A percentile compares a stretch with the other conserved stretches of the same genome.
Evolutionary conservation across 805 yeast species (phyloP).

Genomic region (Vanderwaltozyma tropicalis): DNA sequence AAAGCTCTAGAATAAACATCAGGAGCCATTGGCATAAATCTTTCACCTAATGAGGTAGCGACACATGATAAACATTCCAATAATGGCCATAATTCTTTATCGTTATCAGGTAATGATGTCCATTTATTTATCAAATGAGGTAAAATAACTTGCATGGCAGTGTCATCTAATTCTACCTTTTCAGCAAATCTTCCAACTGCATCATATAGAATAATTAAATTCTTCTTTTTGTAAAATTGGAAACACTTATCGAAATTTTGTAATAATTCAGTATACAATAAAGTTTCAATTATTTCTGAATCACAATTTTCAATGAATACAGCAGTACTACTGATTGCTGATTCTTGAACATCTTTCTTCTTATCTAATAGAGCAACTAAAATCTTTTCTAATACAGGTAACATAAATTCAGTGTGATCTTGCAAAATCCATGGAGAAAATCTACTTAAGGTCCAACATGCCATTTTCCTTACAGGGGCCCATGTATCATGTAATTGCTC

Average conservation of each 20-base stretch:
- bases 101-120: slow-evolving; percentile 65
- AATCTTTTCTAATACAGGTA: slow-evolving; percentile 69
- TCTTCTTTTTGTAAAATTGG: slow-evolving; percentile 66
- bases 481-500: slow-evolving; percentile 65
- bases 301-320: slow-evolving; percentile 74
- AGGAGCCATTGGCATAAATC: slow-evolving; percentile 80
- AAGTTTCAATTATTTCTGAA: slow-evolving; percentile 46
- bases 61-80: slow-evolving; percentile 88
- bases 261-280: slow-evolving; percentile 52
- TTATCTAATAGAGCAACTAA: slow-evolving; percentile 67
- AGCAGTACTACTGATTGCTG: slow-evolving; percentile 82
- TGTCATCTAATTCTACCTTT: slow-evolving; percentile 47
- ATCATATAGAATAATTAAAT: slow-evolving; percentile 74
- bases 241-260: slow-evolving; percentile 67
- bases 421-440: slow-evolving; percentile 73
- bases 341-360: slow-evolving; percentile 89
- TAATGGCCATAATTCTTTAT: slow-evolving; percentile 81
- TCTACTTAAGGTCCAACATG: slow-evolving; percentile 92
- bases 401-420: slow-evolving; percentile 59
- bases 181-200: slow-evolving; percentile 86
- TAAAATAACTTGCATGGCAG: slow-evolving; percentile 49
- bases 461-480: slow-evolving; percentile 80
- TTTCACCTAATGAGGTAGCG: slow-evolving; percentile 75
- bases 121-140: slow-evolving; percentile 81
- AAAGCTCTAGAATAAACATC: slow-evolving; percentile 75